These are phyloP conservation scores for Cryphonectria radicalis DNA, from an alignment of 2,329 filamentous ascomycete species.

Conservation along the genomic window DNA sequence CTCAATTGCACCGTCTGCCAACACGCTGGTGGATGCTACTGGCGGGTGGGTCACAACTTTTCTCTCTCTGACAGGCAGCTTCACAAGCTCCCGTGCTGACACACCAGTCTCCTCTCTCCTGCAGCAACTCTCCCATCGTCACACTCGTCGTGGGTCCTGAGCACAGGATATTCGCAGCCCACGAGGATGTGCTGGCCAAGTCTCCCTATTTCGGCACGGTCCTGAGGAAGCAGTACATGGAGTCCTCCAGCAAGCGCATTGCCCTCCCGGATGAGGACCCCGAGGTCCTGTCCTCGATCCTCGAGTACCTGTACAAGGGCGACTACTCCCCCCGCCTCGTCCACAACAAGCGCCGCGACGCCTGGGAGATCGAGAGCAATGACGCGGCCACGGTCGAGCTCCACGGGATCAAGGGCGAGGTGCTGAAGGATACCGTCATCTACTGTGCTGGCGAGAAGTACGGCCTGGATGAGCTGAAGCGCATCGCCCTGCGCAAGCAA, in stretches of 20 bases:
- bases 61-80: conserved; percentile 41
- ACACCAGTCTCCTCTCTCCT: conserved; percentile 35
- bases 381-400: conserved; percentile 72
- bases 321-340: conserved; percentile 86
- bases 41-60: conserved; percentile 42
- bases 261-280: conserved; percentile 84
- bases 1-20: conserved; percentile 49
- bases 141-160: conserved; percentile 79
- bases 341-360: conserved; percentile 79
- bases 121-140: conserved; percentile 69
- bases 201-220: conserved; percentile 78
- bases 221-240: conserved; percentile 67
- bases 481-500: conserved; percentile 84
- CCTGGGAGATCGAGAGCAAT: conserved; percentile 74
- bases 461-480: conserved; percentile 81
- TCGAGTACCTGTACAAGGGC: conserved; percentile 93
- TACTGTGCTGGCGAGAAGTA: conserved; percentile 90
- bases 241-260: conserved; percentile 68
- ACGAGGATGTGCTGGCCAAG: conserved; percentile 79
- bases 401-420: conserved; percentile 64
- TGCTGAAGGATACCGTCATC: conserved; percentile 87
- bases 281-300: conserved; percentile 85
- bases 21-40: conserved; percentile 43
- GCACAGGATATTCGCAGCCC: conserved; percentile 86
- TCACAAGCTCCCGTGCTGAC: conserved; percentile 33